Evolutionary conservation across 306 rosid species (phyloP).

Genomic region (Rubus idaeus): DNA sequence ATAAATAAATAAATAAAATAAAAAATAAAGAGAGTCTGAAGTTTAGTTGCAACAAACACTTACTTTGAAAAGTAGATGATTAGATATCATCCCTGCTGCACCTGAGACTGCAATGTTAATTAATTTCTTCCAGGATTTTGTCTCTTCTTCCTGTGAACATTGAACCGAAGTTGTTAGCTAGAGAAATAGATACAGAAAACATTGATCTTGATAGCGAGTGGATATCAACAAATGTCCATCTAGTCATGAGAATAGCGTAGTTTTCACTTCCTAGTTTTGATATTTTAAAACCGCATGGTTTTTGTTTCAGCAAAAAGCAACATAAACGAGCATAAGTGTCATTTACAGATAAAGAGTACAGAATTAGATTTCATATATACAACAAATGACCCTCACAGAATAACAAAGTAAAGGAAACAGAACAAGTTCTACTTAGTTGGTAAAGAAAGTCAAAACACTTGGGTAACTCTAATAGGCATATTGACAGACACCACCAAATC

Average conservation of each 20-base stretch:
- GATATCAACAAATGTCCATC: neutral
- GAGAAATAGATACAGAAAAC: neutral
- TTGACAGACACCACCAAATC: slow-evolving; percentile 23
- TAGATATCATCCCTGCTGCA: slow-evolving; percentile 98
- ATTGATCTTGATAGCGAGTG: neutral
- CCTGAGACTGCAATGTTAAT: slow-evolving; percentile 91
- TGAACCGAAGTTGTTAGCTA: slow-evolving; percentile 11
- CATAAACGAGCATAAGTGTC: neutral
- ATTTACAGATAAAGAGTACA: neutral
- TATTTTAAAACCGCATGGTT: neutral
- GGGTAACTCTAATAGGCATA: slow-evolving; percentile 22
- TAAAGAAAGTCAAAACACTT: neutral
- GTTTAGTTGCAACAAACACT: slow-evolving; percentile 26
- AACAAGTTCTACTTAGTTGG: neutral
- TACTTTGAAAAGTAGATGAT: slow-evolving; percentile 94
- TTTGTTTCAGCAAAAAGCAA: neutral
- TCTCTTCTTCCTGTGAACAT: slow-evolving; percentile 86
- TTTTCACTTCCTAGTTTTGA: neutral
- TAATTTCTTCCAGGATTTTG: slow-evolving; percentile 84
- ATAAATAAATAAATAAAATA: too few relatives aligned
- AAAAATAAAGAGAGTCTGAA: neutral
- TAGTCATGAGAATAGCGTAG: neutral
- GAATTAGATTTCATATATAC: neutral
- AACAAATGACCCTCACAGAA: neutral
- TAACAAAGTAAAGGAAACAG: neutral